phyloP scores from a whole-genome alignment of 202 grass and related monocot species.

The Saccharum hybrid region DNA sequence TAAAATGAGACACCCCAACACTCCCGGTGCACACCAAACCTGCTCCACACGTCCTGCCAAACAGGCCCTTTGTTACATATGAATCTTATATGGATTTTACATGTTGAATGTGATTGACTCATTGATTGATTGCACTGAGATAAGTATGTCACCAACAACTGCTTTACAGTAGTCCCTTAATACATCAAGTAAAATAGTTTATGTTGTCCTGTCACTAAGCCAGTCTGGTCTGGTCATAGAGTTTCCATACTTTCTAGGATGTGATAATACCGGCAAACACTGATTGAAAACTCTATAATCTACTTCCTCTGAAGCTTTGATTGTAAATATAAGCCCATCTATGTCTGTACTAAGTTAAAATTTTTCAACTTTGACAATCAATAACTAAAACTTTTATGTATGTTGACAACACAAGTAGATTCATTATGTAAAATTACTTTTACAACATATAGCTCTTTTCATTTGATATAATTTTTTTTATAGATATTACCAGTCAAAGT shows the following conservation, averaged over 20 bases:
- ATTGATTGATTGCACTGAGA: constrained; percentile 8
- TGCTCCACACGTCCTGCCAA: neutral
- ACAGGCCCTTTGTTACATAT: neutral
- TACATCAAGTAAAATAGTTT: constrained; percentile 21
- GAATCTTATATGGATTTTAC: neutral
- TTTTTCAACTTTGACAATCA: too few relatives aligned
- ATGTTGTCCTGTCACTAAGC: constrained; percentile 2
- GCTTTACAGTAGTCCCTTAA: neutral
- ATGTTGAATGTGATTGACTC: constrained; percentile 6
- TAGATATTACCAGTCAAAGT: neutral
- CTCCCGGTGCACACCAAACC: neutral
- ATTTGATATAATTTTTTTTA: neutral
- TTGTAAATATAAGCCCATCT: neutral
- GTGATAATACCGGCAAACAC: neutral
- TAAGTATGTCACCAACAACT: neutral
- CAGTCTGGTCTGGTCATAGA: neutral
- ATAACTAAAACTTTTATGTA: too few relatives aligned
- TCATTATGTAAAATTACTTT: neutral
- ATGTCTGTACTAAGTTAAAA: neutral
- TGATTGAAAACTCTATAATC: neutral
- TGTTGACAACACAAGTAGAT: neutral
- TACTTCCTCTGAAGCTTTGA: neutral
- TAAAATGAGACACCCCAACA: too few relatives aligned
- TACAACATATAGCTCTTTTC: neutral
- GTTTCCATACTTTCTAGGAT: neutral